Evolutionary conservation across 371 early-diverging fungal genomes (phyloP).

Genomic region (Apophysomyces variabilis): DNA sequence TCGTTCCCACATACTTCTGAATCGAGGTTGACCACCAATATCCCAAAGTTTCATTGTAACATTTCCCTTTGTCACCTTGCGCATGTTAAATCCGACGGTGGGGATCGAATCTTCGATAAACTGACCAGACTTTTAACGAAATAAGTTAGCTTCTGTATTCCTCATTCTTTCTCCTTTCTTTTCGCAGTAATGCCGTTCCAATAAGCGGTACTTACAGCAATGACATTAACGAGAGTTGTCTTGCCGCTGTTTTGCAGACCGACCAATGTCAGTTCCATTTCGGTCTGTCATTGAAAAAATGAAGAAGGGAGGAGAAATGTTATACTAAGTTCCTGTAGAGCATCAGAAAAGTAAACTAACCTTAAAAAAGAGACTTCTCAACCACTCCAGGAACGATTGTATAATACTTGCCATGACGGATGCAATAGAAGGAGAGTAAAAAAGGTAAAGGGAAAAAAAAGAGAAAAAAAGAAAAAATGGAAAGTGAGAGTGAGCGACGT

Average conservation of each 20-base stretch:
- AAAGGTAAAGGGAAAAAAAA: slow-evolving; percentile 14
- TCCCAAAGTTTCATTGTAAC: slow-evolving; percentile 99
- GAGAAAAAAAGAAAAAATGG: slow-evolving; percentile 17
- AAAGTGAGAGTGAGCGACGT: slow-evolving; percentile 6
- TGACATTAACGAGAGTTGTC: slow-evolving; percentile 96
- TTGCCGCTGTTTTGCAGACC: slow-evolving; percentile 98
- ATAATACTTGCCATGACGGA: slow-evolving; percentile 68
- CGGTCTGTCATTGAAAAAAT: slow-evolving; percentile 54
- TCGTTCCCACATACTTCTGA: slow-evolving; percentile 98
- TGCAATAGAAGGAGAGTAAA: slow-evolving; percentile 7
- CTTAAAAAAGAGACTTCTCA: slow-evolving; percentile 92
- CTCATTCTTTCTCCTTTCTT: background rate
- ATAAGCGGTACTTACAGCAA: slow-evolving; percentile 75
- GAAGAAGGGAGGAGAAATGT: background rate
- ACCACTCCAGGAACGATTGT: slow-evolving; percentile 86
- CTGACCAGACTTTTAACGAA: slow-evolving; percentile 76
- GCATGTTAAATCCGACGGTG: slow-evolving; percentile 99
- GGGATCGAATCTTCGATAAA: slow-evolving; percentile 97
- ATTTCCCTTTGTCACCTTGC: slow-evolving; percentile 90
- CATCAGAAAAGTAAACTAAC: slow-evolving; percentile 29
- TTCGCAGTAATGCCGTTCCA: background rate
- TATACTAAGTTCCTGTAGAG: background rate
- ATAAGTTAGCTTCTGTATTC: too few relatives aligned
- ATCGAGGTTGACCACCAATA: slow-evolving; percentile 97
- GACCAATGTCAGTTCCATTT: slow-evolving; percentile 98